Base-by-base conservation (phyloP, 2,329 filamentous ascomycete genomes). In the Curvularia sp. region DNA sequence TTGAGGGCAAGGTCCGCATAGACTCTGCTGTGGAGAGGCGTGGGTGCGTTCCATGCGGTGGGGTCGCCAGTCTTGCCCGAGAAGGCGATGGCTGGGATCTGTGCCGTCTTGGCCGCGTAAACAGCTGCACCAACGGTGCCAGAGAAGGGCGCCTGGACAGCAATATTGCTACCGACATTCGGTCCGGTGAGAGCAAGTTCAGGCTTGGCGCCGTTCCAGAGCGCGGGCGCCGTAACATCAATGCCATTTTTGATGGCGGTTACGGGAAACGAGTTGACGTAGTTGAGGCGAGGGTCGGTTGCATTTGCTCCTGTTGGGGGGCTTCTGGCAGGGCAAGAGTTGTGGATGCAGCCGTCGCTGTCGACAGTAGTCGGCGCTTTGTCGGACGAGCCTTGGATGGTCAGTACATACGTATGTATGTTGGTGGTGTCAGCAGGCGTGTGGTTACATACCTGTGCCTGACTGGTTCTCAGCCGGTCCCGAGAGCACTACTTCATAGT, bases 11-110 rank as follows among this genome's bases (percentile, higher is more conserved):
- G 80, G 50, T 88, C 81, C 3, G 86, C 87, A 66, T 91, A 91
- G n/a, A 90, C 74, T 12, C 77, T 73, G 74, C 83, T 85, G 61
- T 85, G 82, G 9, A 75, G 59, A 1, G 87, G 85, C 0, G 71
- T 73, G 1, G 80, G 76, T 2, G 72, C 74, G 65, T 87, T 80
- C 81, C 83, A 90, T 0, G 83, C 80, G 1, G 83, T 82, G 27
- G 77, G 80, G 13, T 80, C 79, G 5, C 79, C 78, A 0, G 82
- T 81, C 1, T 75, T 73, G 5, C 87, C 88, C 0, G 84, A 87
- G 77, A 91, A 91, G 15, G 88, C 89, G 55, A 92, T 83, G n/a
- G 84, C 84, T 0, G 89, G 89, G 55, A 90, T 84, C 1, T 83
- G 81, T 6, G 66, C 68, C 1, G 78, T 78, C 19, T 83, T 78